Conservation (phyloP, 352 stramenopile genomes). For the Phytophthora cryptogea region DNA sequence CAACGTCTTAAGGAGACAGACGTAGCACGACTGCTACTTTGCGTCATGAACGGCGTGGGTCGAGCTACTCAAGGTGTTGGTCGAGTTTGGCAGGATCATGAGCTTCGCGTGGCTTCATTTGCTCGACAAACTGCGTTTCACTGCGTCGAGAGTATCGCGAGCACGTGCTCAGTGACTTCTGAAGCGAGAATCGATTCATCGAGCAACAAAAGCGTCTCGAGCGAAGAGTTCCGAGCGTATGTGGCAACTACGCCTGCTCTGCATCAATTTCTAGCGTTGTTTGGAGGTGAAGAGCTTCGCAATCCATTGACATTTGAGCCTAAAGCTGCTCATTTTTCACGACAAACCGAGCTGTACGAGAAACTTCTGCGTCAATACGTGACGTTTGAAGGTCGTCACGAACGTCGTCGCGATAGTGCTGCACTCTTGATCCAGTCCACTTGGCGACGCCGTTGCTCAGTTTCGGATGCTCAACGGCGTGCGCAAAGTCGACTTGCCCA, state of each 20-base stretch:
- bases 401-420: conserved; percentile 40
- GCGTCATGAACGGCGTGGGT: conserved; percentile 54
- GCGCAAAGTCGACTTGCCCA: conserved; percentile 28
- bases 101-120: conserved; percentile 22
- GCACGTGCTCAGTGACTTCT: not conserved
- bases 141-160: conserved; percentile 23
- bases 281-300: conserved; percentile 60
- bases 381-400: conserved; percentile 51
- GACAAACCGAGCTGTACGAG: conserved; percentile 53
- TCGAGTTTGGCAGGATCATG: conserved; percentile 42
- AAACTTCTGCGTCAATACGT: conserved; percentile 49
- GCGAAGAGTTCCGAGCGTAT: conserved; percentile 40
- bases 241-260: conserved; percentile 39
- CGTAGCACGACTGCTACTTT: conserved; percentile 56
- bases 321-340: conserved; percentile 17
- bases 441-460: conserved; percentile 60
- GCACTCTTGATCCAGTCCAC: conserved; percentile 66
- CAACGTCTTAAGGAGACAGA: conserved; percentile 60
- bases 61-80: conserved; percentile 56
- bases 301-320: conserved; percentile 63
- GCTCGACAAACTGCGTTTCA: conserved; percentile 28
- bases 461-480: conserved; percentile 31
- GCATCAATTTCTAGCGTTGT: conserved; percentile 57
- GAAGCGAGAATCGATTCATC: not conserved
- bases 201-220: conserved; percentile 19